Evolutionary conservation across 768 basidiomycete genomes (phyloP), one percentile per base, ranked within the genome.

Genomic region (Coprinopsis marcescibilis): DNA sequence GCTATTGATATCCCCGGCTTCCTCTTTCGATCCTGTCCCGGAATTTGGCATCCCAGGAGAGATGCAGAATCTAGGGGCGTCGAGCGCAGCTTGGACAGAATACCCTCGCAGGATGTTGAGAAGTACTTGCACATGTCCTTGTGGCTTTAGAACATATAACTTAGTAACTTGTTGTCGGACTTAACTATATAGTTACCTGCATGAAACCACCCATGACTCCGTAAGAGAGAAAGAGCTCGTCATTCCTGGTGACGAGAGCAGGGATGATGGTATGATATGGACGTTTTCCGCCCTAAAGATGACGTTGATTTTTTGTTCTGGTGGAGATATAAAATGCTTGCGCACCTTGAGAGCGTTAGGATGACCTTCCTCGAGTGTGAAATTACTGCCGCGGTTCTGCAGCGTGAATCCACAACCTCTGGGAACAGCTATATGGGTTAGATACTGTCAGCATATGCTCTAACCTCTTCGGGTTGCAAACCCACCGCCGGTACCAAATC

Each of bases 61-160:
- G 48, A 98, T 97, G 60, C 94, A 98, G 69, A 98, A 96, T 12
- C 95, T 81, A 7, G 94, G 95, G 0, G 92, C 86, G 64, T 97
- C 95, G 29, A 99, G 77, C 12, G 93, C 89, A 2, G 89, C 81
- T 66, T 99, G 96, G 0, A 82, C 76, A 2, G 83, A 86, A 62
- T 81, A 89, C 2, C 94, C 94, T 37, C 92, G 78, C 21, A 97
- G 75, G 43, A 96, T 77, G 60, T 93, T 96, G 23, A 97, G 65
- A 20, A 98, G 71, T 5, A 97, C 93, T 65, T 99, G 96, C 3
- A 98, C 77, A 55, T 98, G 95, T 0, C 96, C 94, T 73, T 95
- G 93, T 1, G 95, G 95, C 79, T 96, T 41, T 29, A 10, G 13
- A 13, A 26, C 11, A 10, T 14, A n/a, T 39, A 43, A 42, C 25